Evolutionary conservation across 2,329 filamentous ascomycete genomes (phyloP).

Genomic region (Kalmusia sp.): DNA sequence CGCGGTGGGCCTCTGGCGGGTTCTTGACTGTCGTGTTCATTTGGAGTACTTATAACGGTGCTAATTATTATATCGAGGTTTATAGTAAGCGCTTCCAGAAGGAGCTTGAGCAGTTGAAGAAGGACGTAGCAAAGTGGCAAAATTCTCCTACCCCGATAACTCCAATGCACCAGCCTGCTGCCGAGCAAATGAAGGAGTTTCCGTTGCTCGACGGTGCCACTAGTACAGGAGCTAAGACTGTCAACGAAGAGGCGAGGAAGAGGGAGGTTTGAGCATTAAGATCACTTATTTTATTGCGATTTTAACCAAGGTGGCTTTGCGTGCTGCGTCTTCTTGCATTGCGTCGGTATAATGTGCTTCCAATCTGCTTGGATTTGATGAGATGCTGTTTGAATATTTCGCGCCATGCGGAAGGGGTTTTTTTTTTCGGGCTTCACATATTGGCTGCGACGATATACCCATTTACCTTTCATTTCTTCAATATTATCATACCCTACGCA

Average conservation of each 20-base stretch:
- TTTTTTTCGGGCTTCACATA: background rate
- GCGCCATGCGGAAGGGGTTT: background rate
- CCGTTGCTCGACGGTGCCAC: conserved; percentile 1
- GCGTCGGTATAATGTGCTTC: background rate
- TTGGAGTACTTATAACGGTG: conserved; percentile 96
- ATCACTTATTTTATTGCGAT: background rate
- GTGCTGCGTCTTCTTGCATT: background rate
- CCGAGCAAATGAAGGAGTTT: conserved; percentile 7
- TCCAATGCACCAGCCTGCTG: background rate
- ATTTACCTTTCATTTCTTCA: background rate
- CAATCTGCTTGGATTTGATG: background rate
- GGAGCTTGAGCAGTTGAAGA: conserved; percentile 86
- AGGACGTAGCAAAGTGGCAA: conserved; percentile 91
- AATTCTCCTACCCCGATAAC: conserved; percentile 38
- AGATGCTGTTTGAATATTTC: background rate
- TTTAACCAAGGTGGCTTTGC: background rate
- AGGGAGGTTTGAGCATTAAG: background rate
- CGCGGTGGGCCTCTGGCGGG: conserved; percentile 74
- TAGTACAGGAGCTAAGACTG: background rate
- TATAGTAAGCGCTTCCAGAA: conserved; percentile 98
- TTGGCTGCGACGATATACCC: conserved; percentile 5
- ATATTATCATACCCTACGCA: background rate
- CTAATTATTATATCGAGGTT: conserved; percentile 97
- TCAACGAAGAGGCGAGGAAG: background rate
- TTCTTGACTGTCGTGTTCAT: conserved; percentile 86